These are phyloP conservation scores for Selenicereus undatus DNA, from an alignment of 148 eudicot genomes.

Conservation along the genomic window DNA sequence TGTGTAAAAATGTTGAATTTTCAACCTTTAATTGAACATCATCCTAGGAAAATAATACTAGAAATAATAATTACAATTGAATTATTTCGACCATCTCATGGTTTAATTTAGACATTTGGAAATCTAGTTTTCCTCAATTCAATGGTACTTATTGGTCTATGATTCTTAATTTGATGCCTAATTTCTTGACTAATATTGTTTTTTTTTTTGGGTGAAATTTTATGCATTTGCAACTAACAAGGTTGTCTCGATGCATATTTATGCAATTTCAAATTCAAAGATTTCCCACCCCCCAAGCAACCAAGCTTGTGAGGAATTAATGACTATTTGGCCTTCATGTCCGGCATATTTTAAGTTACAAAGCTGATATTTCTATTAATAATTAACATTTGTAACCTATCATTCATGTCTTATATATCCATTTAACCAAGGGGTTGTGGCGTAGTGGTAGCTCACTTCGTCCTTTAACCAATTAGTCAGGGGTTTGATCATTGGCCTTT, in stretches of 20 bases:
- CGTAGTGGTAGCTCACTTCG: no score
- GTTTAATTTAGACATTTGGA: no score
- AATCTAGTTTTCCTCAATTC: background rate
- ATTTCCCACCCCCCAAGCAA: background rate
- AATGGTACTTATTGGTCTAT: background rate
- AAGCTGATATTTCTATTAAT: no score
- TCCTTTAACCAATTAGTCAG: no score
- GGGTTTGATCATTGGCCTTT: no score
- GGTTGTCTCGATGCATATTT: background rate
- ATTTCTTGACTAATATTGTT: background rate
- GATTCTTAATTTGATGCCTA: background rate
- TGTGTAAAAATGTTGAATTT: no score
- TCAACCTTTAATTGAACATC: no score
- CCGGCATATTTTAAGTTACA: background rate
- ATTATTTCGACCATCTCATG: no score
- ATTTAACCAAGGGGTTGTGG: no score
- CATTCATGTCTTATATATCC: background rate
- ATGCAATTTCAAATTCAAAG: slow-evolving; percentile 4
- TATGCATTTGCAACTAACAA: slow-evolving; percentile 5
- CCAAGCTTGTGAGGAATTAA: background rate
- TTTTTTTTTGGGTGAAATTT: background rate
- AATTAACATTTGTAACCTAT: background rate
- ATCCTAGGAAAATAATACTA: no score
- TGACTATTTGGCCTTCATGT: background rate
- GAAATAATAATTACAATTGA: no score